Evolutionary conservation across 2,329 filamentous ascomycete genomes (phyloP).

Genomic region (Neodidymelliopsis sp.): DNA sequence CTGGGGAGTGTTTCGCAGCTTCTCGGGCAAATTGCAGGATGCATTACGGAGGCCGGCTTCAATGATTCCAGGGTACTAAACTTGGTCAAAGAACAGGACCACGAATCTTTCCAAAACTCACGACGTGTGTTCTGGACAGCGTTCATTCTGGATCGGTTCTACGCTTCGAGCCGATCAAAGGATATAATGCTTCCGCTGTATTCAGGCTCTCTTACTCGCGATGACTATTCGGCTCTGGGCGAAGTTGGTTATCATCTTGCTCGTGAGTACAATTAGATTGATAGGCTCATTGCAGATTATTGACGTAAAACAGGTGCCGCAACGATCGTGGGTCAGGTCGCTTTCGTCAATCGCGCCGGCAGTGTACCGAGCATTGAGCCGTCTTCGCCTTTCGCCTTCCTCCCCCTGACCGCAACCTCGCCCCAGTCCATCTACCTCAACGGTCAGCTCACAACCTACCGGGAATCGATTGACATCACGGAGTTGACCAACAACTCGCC

Average conservation of each 20-base stretch:
- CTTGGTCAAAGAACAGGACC: constrained; percentile 40
- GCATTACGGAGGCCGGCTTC: constrained; percentile 40
- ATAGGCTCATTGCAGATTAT: no score
- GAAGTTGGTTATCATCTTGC: constrained; percentile 47
- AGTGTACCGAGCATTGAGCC: constrained; percentile 43
- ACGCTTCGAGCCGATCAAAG: constrained; percentile 44
- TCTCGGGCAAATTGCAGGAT: constrained; percentile 41
- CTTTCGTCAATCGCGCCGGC: constrained; percentile 37
- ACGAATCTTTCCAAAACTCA: constrained; percentile 38
- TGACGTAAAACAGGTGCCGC: constrained; percentile 36
- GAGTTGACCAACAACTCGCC: constrained; percentile 38
- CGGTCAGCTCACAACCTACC: constrained; percentile 39
- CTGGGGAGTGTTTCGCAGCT: constrained; percentile 41
- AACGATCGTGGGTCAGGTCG: constrained; percentile 42
- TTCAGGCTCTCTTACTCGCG: constrained; percentile 40
- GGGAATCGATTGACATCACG: constrained; percentile 43
- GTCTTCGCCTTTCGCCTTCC: constrained; percentile 38
- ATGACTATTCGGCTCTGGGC: constrained; percentile 41
- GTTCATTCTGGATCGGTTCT: constrained; percentile 49
- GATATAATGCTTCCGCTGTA: constrained; percentile 44
- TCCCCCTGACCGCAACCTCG: constrained; percentile 33
- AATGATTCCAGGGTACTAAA: constrained; percentile 40
- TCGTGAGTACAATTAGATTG: no score
- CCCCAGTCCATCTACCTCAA: constrained; percentile 40
- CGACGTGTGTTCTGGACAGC: constrained; percentile 48